A percentile compares a stretch with the other conserved stretches of the same genome.
phyloP scores from a whole-genome alignment of 768 basidiomycete genomes.

The Amanita pseudoporphyria region DNA sequence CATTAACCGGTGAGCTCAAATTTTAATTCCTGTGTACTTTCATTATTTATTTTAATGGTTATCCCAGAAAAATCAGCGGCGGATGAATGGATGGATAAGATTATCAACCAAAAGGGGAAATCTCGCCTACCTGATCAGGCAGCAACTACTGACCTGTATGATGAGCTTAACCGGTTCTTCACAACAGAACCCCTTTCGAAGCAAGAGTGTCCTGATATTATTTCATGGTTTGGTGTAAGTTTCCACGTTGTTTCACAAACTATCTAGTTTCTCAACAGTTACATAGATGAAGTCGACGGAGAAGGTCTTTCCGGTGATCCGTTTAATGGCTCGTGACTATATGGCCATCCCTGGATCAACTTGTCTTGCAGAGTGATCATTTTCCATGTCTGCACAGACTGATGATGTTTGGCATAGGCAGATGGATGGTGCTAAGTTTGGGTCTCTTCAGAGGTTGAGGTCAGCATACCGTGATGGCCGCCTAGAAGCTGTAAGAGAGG shows the following conservation, averaged over 20 bases:
- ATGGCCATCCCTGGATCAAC: slow-evolving; percentile 12
- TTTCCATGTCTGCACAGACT: no score
- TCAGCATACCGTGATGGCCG: slow-evolving; percentile 1
- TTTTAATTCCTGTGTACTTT: no score
- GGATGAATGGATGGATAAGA: slow-evolving; percentile 6
- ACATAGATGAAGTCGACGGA: slow-evolving; percentile 5
- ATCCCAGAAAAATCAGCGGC: neutral
- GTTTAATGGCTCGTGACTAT: slow-evolving; percentile 11
- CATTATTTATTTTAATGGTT: neutral
- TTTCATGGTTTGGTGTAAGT: slow-evolving; percentile 11
- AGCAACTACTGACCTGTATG: neutral
- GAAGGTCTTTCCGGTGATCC: slow-evolving; percentile 8
- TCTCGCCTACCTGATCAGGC: neutral
- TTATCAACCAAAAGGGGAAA: slow-evolving; percentile 3
- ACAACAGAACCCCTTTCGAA: neutral
- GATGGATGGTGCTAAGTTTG: neutral
- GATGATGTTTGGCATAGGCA: neutral
- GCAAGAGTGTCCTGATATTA: slow-evolving; percentile 5
- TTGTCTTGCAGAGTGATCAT: slow-evolving; percentile 3
- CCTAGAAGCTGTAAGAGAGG: neutral
- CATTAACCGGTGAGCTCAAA: no score
- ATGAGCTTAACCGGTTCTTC: slow-evolving; percentile 5
- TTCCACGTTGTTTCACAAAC: neutral
- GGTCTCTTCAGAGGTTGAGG: neutral
- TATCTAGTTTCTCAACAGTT: neutral